Base-by-base conservation (phyloP, 768 basidiomycete genomes). In the Tulasnella sp. region DNA sequence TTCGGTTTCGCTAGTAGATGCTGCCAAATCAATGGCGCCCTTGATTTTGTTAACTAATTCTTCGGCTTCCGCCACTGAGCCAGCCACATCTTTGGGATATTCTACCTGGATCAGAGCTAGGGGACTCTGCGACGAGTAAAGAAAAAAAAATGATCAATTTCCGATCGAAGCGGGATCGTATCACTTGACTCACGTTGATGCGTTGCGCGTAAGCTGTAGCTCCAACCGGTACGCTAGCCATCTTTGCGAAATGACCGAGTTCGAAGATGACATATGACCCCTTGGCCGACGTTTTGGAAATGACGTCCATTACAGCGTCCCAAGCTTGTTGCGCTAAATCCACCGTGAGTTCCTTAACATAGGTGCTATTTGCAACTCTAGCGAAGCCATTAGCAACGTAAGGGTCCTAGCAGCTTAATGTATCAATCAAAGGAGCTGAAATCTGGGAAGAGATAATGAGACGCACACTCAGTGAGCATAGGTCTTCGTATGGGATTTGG, bases 401-500 rank as follows among this genome's bases (percentile, higher is more conserved):
- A n/a, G n/a, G n/a, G n/a, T n/a, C n/a, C n/a, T n/a, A n/a, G n/a
- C n/a, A n/a, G n/a, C n/a, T n/a, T n/a, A n/a, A n/a, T n/a, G n/a
- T n/a, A n/a, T n/a, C n/a, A n/a, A n/a, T n/a, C n/a, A n/a, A n/a
- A n/a, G n/a, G n/a, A n/a, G n/a, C n/a, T n/a, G n/a, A n/a, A n/a
- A n/a, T n/a, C n/a, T n/a, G n/a, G n/a, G n/a, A n/a, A n/a, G n/a
- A 29, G 44, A 45, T 31, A 31, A 31, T 28, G n/a, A 45, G 22
- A 25, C 44, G 28, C 29, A 50, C 48, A 35, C 25, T 39, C 48
- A 50, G 39, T 19, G 48, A 40, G 37, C 42, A 40, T 5, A 50
- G 37, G 24, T 50, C 42, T 32, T 50, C 37, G 37, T 50, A 50
- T n/a, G 48, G 48, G 20, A 50, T 19, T 40, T 40, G 39, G 22